Percentiles rank a stretch among this genome's conserved stretches.
Conservation (phyloP, 371 early-diverging fungal species). For the Blakeslea trispora region DNA sequence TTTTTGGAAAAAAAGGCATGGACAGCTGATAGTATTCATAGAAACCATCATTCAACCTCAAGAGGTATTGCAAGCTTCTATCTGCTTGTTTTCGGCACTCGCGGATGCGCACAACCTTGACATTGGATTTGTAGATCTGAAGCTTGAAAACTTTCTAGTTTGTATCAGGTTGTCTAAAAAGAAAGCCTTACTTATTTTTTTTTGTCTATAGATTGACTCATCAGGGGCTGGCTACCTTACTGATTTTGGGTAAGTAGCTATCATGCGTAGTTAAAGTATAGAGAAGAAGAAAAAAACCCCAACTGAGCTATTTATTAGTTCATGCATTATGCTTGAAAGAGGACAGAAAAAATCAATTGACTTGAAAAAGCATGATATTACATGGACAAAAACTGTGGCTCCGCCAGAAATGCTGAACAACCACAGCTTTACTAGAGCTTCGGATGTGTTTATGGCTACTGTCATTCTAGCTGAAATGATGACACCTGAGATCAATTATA, state of each 20-base stretch:
- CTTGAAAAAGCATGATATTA: slow-evolving; percentile 13
- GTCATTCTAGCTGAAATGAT: slow-evolving; percentile 33
- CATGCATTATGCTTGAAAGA: slow-evolving; percentile 29
- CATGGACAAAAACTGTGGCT: slow-evolving; percentile 42
- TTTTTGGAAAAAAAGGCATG: not conserved
- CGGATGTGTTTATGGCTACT: slow-evolving; percentile 44
- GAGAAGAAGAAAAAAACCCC: not conserved
- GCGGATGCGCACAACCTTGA: slow-evolving; percentile 30
- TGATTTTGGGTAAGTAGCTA: slow-evolving; percentile 35
- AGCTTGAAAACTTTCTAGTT: slow-evolving; percentile 43
- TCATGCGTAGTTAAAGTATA: no score
- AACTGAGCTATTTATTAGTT: slow-evolving; percentile 18
- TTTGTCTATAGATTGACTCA: slow-evolving; percentile 23
- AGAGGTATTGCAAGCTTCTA: slow-evolving; percentile 32
- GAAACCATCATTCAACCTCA: slow-evolving; percentile 17
- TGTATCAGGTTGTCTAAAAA: not conserved
- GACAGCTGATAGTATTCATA: slow-evolving; percentile 1
- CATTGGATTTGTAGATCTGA: slow-evolving; percentile 44
- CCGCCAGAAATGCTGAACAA: slow-evolving; percentile 37
- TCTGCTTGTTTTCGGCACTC: slow-evolving; percentile 37
- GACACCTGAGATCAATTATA: slow-evolving; percentile 27
- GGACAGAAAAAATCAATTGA: slow-evolving; percentile 1
- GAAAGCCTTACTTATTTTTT: not conserved
- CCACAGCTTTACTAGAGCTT: slow-evolving; percentile 26
- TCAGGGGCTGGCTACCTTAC: slow-evolving; percentile 38